These are phyloP conservation scores for Volutella citrinella DNA, from an alignment of 2,329 filamentous ascomycete species.

Conservation along the genomic window DNA sequence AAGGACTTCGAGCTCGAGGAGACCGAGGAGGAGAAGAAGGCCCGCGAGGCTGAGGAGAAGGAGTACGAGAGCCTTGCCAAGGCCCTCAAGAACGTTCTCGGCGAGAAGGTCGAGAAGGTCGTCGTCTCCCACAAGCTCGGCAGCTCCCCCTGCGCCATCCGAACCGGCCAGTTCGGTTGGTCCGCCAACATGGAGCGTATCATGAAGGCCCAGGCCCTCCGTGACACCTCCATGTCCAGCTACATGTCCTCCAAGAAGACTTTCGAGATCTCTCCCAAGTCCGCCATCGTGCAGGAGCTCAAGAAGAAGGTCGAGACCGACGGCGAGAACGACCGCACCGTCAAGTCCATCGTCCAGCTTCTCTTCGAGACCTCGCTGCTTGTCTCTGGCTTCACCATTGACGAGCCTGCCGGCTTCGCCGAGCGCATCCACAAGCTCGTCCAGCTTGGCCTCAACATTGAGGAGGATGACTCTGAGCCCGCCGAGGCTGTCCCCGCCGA, in stretches of 20 bases:
- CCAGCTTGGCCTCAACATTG: constrained; percentile 94
- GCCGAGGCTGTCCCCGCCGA: constrained; percentile 54
- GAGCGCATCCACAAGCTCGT: constrained; percentile 99
- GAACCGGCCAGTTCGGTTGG: constrained; percentile 99
- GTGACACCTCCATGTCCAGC: constrained; percentile 98
- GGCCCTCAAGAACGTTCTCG: constrained; percentile 97
- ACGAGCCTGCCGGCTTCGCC: constrained; percentile 95
- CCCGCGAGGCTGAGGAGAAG: constrained; percentile 96
- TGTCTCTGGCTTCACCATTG: constrained; percentile 98
- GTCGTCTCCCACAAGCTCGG: constrained; percentile 97
- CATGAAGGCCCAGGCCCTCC: constrained; percentile 99
- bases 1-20: constrained; percentile 99
- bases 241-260: constrained; percentile 99
- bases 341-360: constrained; percentile 98
- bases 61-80: constrained; percentile 94
- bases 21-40: constrained; percentile 98
- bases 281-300: constrained; percentile 95
- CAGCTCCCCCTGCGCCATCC: constrained; percentile 94
- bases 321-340: constrained; percentile 96
- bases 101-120: constrained; percentile 99
- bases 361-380: constrained; percentile 98
- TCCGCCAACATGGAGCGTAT: constrained; percentile 99
- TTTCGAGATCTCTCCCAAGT: constrained; percentile 99
- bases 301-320: constrained; percentile 99
- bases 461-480: constrained; percentile 78